phyloP scores from a whole-genome alignment of 352 stramenopile genomes.

The Phytopythium vexans region DNA sequence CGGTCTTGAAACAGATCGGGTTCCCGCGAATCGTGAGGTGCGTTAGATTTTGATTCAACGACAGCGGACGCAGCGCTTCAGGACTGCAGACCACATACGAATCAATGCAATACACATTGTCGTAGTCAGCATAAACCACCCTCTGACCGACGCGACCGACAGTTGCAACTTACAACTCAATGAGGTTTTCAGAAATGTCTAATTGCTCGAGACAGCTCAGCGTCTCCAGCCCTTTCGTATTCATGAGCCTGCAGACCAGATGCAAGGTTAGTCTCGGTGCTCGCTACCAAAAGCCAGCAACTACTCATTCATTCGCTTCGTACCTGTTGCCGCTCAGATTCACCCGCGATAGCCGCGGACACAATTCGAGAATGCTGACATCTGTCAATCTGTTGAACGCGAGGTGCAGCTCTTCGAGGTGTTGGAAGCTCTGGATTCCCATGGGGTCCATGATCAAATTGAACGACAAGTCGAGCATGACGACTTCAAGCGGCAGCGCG shows the following conservation, averaged over 20 bases:
- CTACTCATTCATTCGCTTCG: background rate
- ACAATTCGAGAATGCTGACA: conserved; percentile 64
- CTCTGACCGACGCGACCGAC: background rate
- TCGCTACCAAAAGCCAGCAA: background rate
- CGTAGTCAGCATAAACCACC: background rate
- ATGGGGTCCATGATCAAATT: conserved; percentile 44
- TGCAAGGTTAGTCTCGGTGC: background rate
- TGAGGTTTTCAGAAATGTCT: conserved; percentile 74
- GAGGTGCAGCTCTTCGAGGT: conserved; percentile 63
- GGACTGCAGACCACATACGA: conserved; percentile 23
- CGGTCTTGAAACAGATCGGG: conserved; percentile 51
- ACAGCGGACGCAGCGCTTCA: conserved; percentile 58
- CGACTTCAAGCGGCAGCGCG: conserved; percentile 37
- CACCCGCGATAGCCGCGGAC: conserved; percentile 45
- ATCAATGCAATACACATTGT: background rate
- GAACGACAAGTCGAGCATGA: conserved; percentile 70
- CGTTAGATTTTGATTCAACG: conserved; percentile 64
- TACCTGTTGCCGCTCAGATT: conserved; percentile 77
- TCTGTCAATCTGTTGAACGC: conserved; percentile 66
- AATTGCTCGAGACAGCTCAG: conserved; percentile 56
- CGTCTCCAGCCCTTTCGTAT: conserved; percentile 65
- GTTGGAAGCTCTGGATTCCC: conserved; percentile 58
- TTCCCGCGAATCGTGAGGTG: conserved; percentile 69
- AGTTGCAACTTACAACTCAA: conserved; percentile 50
- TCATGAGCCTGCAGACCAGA: conserved; percentile 31